A percentile compares a stretch with the other conserved stretches of the same genome.
Evolutionary conservation across 352 stramenopile genomes (phyloP).

Genomic region (Phytophthora rubi): DNA sequence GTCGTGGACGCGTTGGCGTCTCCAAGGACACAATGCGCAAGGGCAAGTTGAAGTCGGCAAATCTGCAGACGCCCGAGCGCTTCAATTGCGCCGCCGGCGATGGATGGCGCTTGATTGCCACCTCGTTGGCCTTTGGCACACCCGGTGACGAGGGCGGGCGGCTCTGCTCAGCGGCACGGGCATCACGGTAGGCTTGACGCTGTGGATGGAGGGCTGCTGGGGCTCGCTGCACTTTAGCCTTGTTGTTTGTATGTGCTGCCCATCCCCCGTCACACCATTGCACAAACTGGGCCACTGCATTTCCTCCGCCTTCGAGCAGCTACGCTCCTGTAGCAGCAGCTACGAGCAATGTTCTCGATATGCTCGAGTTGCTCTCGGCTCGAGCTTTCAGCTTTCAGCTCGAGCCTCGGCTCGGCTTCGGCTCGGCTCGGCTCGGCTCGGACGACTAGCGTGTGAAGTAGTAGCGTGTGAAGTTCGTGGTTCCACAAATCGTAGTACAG

Average conservation of each 20-base stretch:
- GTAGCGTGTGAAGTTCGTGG: no score
- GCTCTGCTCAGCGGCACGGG: slow-evolving; percentile 16
- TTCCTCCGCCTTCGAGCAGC: slow-evolving; percentile 21
- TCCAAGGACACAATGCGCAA: neutral
- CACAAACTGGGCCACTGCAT: slow-evolving; percentile 21
- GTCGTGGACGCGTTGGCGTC: neutral
- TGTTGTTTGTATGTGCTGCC: slow-evolving; percentile 25
- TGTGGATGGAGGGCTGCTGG: slow-evolving; percentile 6
- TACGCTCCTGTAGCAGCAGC: slow-evolving; percentile 5
- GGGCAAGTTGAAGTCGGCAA: neutral
- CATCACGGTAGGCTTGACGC: neutral
- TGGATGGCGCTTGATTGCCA: neutral
- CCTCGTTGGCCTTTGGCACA: slow-evolving; percentile 2
- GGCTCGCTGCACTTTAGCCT: slow-evolving; percentile 14
- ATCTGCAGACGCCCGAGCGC: neutral
- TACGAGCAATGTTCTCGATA: no score
- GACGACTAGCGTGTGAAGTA: no score
- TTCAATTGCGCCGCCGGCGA: neutral
- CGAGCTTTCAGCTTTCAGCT: no score
- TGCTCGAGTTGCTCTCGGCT: no score
- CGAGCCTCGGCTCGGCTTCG: no score
- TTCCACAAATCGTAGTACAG: no score
- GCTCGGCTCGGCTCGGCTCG: no score
- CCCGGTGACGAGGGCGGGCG: slow-evolving; percentile 19
- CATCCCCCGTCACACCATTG: slow-evolving; percentile 29